Conservation (phyloP, 192 early-diverging fungal species). For the Chytriomyces confervae region DNA sequence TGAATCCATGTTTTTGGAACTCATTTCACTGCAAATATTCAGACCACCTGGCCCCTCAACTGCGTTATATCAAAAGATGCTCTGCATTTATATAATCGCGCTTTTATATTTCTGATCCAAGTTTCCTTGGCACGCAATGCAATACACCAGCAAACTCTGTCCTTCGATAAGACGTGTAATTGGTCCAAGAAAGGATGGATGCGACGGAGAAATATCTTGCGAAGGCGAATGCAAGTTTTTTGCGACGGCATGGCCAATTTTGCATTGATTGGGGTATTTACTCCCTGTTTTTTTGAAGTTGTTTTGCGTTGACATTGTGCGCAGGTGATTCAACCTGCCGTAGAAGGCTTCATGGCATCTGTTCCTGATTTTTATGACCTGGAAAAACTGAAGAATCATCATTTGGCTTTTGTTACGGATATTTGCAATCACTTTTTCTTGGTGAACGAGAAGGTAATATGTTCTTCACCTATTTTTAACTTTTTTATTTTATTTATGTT, state of each 20-base stretch:
- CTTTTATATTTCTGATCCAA: slow-evolving; percentile 28
- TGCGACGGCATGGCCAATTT: slow-evolving; percentile 28
- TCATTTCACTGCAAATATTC: background rate
- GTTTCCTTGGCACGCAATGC: slow-evolving; percentile 24
- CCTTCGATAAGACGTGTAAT: slow-evolving; percentile 12
- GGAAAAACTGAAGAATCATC: slow-evolving; percentile 13
- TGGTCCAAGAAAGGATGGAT: slow-evolving; percentile 26
- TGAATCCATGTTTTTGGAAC: background rate
- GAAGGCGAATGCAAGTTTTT: slow-evolving; percentile 29
- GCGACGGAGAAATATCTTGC: slow-evolving; percentile 14
- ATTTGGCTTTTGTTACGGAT: slow-evolving; percentile 17
- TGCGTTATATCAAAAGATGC: slow-evolving; percentile 9
- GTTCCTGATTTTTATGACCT: slow-evolving; percentile 15
- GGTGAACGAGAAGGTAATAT: slow-evolving; percentile 29
- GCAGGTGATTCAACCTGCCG: slow-evolving; percentile 24
- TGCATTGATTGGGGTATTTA: slow-evolving; percentile 16
- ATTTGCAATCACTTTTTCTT: slow-evolving; percentile 35
- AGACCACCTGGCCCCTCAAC: slow-evolving; percentile 30
- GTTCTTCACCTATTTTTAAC: background rate
- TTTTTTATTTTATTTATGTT: background rate
- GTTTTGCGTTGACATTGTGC: background rate
- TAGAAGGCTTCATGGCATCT: slow-evolving; percentile 1
- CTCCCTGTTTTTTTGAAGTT: background rate
- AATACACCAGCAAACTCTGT: slow-evolving; percentile 12
- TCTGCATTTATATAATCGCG: slow-evolving; percentile 22